phyloP scores from a whole-genome alignment of 2,329 filamentous ascomycete genomes.

The Xylariales sp. region DNA sequence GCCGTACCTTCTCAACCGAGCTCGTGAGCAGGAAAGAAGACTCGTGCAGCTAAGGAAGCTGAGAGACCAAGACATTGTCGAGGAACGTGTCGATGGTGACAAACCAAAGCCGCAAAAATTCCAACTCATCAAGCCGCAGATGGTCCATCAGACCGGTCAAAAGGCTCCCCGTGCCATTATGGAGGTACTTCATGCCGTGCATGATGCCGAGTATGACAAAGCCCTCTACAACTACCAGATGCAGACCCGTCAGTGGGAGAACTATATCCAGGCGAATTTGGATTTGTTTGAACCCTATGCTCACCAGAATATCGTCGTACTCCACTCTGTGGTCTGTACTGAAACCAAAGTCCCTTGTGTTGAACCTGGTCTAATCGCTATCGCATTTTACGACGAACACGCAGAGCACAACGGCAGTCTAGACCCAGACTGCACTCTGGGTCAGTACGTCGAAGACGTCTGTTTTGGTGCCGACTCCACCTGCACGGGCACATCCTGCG shows the following conservation, averaged over 20 bases:
- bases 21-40: constrained; percentile 83
- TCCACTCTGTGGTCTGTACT: constrained; percentile 92
- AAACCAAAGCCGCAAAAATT: constrained; percentile 68
- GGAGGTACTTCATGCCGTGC: constrained; percentile 89
- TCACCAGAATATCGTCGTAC: constrained; percentile 91
- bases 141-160: constrained; percentile 81
- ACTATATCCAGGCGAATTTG: constrained; percentile 81
- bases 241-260: constrained; percentile 94
- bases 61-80: constrained; percentile 66
- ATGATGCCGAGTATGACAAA: constrained; percentile 95
- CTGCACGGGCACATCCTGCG: constrained; percentile 80
- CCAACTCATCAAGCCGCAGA: constrained; percentile 87
- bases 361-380: constrained; percentile 82
- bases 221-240: constrained; percentile 90
- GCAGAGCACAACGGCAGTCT: constrained; percentile 57
- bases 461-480: constrained; percentile 71
- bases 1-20: constrained; percentile 87
- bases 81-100: constrained; percentile 54
- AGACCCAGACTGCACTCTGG: constrained; percentile 86
- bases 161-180: constrained; percentile 81
- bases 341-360: constrained; percentile 89
- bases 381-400: constrained; percentile 92
- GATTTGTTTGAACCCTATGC: constrained; percentile 92
- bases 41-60: constrained; percentile 78
- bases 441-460: constrained; percentile 91